phyloP scores from a whole-genome alignment of 2,329 filamentous ascomycete species.

The Cryphonectria radicalis region DNA sequence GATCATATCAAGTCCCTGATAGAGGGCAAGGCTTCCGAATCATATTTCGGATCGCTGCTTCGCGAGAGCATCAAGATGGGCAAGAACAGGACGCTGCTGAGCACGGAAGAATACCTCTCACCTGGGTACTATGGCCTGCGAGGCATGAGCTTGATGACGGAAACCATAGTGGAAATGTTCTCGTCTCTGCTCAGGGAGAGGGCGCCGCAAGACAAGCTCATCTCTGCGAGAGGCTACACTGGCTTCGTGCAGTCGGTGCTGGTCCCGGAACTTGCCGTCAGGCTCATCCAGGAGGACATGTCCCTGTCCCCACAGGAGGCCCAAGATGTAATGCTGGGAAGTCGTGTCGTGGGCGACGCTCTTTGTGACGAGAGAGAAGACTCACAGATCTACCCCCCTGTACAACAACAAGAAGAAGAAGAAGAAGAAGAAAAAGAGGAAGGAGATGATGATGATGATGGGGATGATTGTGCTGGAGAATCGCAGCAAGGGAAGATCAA shows the following conservation, averaged over 20 bases:
- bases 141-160: conserved; percentile 73
- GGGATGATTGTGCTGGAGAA: conserved; percentile 21
- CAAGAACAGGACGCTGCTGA: conserved; percentile 62
- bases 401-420: conserved; percentile 29
- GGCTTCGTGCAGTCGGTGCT: conserved; percentile 75
- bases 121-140: conserved; percentile 85
- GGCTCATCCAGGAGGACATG: conserved; percentile 63
- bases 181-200: conserved; percentile 63
- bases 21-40: conserved; percentile 51
- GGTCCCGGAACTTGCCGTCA: conserved; percentile 70
- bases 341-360: conserved; percentile 68
- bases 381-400: conserved; percentile 33
- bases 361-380: conserved; percentile 69
- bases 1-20: conserved; percentile 62
- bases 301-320: conserved; percentile 47
- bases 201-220: conserved; percentile 66
- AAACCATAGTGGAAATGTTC: conserved; percentile 66
- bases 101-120: conserved; percentile 61
- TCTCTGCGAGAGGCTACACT: conserved; percentile 68
- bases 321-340: conserved; percentile 65
- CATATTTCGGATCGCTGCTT: conserved; percentile 64
- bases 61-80: conserved; percentile 59
- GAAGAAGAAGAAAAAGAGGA: conserved; percentile 18
- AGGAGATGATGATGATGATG: conserved; percentile 26
- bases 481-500: conserved; percentile 36